Percentiles rank a stretch among this genome's conserved stretches.
Evolutionary conservation across 768 basidiomycete species (phyloP).

Genomic region (Lentinula lateritia): DNA sequence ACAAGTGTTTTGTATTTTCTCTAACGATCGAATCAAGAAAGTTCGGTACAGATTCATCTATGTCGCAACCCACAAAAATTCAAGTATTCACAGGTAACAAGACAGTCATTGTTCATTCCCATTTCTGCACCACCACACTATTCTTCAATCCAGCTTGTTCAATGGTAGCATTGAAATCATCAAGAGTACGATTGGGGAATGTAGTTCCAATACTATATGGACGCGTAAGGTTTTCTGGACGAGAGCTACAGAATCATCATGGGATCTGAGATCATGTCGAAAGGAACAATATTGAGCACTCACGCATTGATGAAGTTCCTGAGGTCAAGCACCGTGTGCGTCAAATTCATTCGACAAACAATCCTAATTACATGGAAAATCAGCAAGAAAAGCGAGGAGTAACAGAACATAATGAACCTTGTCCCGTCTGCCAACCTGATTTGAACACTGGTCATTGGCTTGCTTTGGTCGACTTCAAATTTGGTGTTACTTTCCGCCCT

Average conservation of each 20-base stretch:
- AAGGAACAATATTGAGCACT: slow-evolving; percentile 23
- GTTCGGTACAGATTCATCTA: too few species aligned
- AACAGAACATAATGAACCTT: slow-evolving; percentile 38
- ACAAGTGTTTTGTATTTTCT: too few species aligned
- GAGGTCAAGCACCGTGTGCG: slow-evolving; percentile 83
- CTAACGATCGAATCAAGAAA: too few species aligned
- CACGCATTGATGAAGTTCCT: slow-evolving; percentile 88
- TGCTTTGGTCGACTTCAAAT: slow-evolving; percentile 78
- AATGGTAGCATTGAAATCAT: slow-evolving; percentile 61
- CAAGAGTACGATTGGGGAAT: slow-evolving; percentile 76
- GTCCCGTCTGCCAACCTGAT: slow-evolving; percentile 89
- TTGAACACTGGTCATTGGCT: slow-evolving; percentile 87
- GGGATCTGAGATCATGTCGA: not conserved
- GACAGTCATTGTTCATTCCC: slow-evolving; percentile 31
- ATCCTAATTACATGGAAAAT: slow-evolving; percentile 39
- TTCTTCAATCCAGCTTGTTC: slow-evolving; percentile 69
- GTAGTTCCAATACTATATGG: slow-evolving; percentile 81
- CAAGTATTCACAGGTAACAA: too few species aligned
- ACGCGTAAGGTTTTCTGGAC: slow-evolving; percentile 56
- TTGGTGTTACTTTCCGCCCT: slow-evolving; percentile 32
- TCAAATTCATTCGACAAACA: slow-evolving; percentile 83
- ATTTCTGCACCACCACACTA: slow-evolving; percentile 82
- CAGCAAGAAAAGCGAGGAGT: not conserved
- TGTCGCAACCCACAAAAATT: too few species aligned
- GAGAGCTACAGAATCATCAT: slow-evolving; percentile 42